Evolutionary conservation across 2,329 filamentous ascomycete species (phyloP), one percentile per base, ranked within the genome.

Genomic region (Fonsecaea pedrosoi): DNA sequence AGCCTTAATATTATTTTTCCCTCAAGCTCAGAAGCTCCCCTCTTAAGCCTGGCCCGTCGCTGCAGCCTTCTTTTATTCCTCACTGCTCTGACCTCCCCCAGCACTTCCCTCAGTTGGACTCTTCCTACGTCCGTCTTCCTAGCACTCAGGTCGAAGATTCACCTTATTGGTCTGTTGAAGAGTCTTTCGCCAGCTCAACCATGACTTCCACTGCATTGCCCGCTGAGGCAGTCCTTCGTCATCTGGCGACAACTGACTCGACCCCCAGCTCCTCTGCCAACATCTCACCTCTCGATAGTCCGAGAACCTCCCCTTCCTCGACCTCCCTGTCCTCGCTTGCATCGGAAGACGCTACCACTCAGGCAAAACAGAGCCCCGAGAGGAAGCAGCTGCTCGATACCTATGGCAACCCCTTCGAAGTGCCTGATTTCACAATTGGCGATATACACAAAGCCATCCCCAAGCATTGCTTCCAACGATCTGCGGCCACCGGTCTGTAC

Each of bases 361-460:
- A 55, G 37, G 58, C 56, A 72, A 71, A 78, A 72, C 89, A 86
- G 73, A 56, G 48, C n/a, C 12, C 42, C 4, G 59, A 66, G 37
- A 67, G 65, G 56, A 62, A 42, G 13, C 67, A 89, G 78, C 87
- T 99, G 73, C 76, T 95, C 71, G 94, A 99, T 82, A 94, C 92
- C 12, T 95, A 96, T 79, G 95, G 95, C 81, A 97, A 98, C 81
- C 87, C 93, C 76, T 99, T 99, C 84, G 85, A 92, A 80, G 86
- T 96, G 65, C 95, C 95, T 73, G 90, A 98, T 82, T 99, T 91
- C 84, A 96, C 93, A 77, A 96, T 99, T 86, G 97, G 97, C 85
- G 88, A 99, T 78, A 94, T 99, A 78, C 90, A 92, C 76, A 91
- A 97, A 82, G 95, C 95, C 78, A 99, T 99, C 73, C 95, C 95